A percentile compares a stretch with the other conserved stretches of the same genome.
Conservation (phyloP, 768 basidiomycete genomes). For the Trichaptum fuscoviolaceum region DNA sequence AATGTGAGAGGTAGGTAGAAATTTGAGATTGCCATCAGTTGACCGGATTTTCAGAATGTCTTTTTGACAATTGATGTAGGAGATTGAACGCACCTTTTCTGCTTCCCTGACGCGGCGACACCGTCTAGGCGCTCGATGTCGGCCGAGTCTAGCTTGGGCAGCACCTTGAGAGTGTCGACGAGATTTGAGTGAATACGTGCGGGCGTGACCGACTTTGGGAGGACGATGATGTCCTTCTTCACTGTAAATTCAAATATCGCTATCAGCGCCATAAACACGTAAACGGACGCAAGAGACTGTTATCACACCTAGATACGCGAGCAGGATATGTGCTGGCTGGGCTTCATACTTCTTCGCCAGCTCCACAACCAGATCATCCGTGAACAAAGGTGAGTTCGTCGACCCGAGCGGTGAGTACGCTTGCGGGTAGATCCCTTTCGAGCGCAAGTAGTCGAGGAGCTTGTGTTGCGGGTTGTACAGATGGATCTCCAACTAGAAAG, state of each 20-base stretch:
- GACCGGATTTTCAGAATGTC: slow-evolving; percentile 6
- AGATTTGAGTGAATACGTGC: slow-evolving; percentile 60
- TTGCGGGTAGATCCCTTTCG: slow-evolving; percentile 63
- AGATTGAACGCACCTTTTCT: slow-evolving; percentile 41
- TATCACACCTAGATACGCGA: slow-evolving; percentile 53
- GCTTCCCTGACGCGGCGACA: slow-evolving; percentile 48
- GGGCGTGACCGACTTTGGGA: slow-evolving; percentile 77
- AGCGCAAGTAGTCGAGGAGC: slow-evolving; percentile 54
- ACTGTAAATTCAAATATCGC: slow-evolving; percentile 32
- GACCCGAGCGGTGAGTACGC: slow-evolving; percentile 83
- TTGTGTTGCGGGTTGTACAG: slow-evolving; percentile 72
- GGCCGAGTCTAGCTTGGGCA: slow-evolving; percentile 38
- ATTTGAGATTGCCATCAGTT: too few relatives aligned
- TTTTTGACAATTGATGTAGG: not conserved
- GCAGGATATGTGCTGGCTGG: slow-evolving; percentile 49
- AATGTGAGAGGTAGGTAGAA: not conserved
- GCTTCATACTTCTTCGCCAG: slow-evolving; percentile 57
- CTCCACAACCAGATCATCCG: slow-evolving; percentile 52
- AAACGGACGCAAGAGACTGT: slow-evolving; percentile 14
- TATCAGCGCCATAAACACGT: not conserved
- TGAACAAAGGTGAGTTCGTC: slow-evolving; percentile 57
- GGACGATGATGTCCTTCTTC: slow-evolving; percentile 54
- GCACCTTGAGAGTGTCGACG: slow-evolving; percentile 43
- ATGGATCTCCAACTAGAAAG: slow-evolving; percentile 60
- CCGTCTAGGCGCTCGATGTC: slow-evolving; percentile 55